Percentiles rank a stretch among this genome's conserved stretches.
Conservation (phyloP, 805 yeast species). For the Jamesozyma gamospora region DNA sequence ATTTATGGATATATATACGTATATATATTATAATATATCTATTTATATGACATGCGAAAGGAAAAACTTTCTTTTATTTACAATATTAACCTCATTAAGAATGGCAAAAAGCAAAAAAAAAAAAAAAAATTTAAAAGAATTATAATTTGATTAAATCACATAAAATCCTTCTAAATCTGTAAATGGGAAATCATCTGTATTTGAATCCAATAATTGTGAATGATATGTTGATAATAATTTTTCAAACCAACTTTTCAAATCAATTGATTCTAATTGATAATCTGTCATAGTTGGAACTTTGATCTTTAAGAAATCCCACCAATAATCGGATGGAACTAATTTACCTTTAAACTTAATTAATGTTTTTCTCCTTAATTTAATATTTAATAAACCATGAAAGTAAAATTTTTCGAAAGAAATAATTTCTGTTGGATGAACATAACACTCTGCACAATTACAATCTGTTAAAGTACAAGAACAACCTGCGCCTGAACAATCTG, state of each 20-base stretch:
- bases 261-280: constrained; percentile 14
- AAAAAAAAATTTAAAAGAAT: background rate
- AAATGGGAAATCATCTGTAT: constrained; percentile 3
- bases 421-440: constrained; percentile 21
- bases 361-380: constrained; percentile 19
- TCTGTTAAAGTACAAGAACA: constrained; percentile 18
- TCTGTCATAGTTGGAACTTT: constrained; percentile 20
- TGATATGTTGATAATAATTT: constrained; percentile 13
- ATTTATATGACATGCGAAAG: too few species aligned
- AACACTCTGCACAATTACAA: constrained; percentile 19
- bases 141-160: constrained; percentile 3
- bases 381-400: constrained; percentile 19
- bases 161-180: constrained; percentile 10
- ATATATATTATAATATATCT: too few species aligned
- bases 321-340: constrained; percentile 25
- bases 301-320: constrained; percentile 27
- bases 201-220: constrained; percentile 12
- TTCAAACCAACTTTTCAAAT: constrained; percentile 24
- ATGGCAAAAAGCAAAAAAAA: background rate
- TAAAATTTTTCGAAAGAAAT: constrained; percentile 20
- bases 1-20: too few species aligned
- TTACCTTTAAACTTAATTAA: constrained; percentile 21
- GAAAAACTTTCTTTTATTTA: too few species aligned
- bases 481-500: constrained; percentile 5
- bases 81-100: background rate